phyloP scores from a whole-genome alignment of 2,329 filamentous ascomycete genomes.

The Clathrospora elynae region DNA sequence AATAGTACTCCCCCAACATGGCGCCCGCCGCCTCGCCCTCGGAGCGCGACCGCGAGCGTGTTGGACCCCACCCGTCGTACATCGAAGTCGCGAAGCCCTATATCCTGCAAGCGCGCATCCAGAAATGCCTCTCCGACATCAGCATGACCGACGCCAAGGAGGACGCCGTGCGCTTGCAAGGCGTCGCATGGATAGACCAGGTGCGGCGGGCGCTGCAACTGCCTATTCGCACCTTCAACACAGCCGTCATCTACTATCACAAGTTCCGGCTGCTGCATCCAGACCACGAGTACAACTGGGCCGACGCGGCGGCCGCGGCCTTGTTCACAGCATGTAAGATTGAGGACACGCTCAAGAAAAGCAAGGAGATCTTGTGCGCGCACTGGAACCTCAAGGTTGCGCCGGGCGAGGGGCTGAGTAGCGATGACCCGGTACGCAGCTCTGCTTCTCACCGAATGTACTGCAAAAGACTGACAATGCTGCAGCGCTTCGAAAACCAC shows the following conservation, averaged over 20 bases:
- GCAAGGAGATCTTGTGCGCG: constrained; percentile 86
- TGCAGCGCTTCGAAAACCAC: constrained; percentile 77
- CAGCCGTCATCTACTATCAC: constrained; percentile 90
- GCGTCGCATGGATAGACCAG: constrained; percentile 86
- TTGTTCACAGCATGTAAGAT: constrained; percentile 95
- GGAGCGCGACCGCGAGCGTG: constrained; percentile 31
- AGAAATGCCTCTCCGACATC: constrained; percentile 70
- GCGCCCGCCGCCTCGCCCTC: constrained; percentile 37
- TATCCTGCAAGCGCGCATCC: constrained; percentile 79
- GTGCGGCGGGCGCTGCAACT: constrained; percentile 79
- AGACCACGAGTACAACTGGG: constrained; percentile 82
- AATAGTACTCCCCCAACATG: constrained; percentile 26
- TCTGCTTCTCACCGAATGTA: not conserved
- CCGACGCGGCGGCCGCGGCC: constrained; percentile 84
- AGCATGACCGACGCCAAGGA: constrained; percentile 78
- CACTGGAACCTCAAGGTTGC: constrained; percentile 81
- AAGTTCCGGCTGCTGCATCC: constrained; percentile 85
- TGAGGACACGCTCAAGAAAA: constrained; percentile 97
- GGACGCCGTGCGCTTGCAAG: constrained; percentile 79
- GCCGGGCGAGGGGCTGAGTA: constrained; percentile 69
- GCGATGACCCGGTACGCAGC: constrained; percentile 76
- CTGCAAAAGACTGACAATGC: constrained; percentile 1
- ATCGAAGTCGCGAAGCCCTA: constrained; percentile 74
- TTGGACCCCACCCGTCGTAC: constrained; percentile 65
- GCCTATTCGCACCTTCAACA: constrained; percentile 89